A percentile compares a stretch with the other conserved stretches of the same genome.
Conservation (phyloP, 2,329 filamentous ascomycete genomes). For the Ophiocordyceps camponoti-leonardi region DNA sequence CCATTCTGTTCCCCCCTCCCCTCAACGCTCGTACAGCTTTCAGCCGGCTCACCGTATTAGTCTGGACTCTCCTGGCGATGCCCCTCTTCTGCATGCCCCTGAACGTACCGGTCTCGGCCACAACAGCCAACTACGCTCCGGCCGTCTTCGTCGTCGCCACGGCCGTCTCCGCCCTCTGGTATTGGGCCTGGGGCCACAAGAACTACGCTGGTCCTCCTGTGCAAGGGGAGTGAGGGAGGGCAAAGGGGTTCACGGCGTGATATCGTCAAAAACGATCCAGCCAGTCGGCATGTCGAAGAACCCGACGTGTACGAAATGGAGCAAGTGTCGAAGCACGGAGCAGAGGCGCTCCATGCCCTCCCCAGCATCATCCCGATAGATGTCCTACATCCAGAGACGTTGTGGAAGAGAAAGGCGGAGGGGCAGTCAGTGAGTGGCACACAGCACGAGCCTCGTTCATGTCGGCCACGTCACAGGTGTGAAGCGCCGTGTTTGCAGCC, state of each 20-base stretch:
- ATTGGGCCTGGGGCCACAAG: constrained; percentile 43
- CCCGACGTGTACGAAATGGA: no score
- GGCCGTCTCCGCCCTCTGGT: constrained; percentile 42
- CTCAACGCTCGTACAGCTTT: no score
- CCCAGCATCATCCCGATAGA: no score
- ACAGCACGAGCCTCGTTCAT: not conserved
- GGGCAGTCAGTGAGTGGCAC: no score
- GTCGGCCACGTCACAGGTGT: not conserved
- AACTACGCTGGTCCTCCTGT: constrained; percentile 42
- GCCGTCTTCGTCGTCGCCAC: constrained; percentile 49
- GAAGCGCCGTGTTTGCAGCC: no score
- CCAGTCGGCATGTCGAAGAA: no score
- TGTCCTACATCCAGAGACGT: no score
- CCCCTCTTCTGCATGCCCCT: constrained; percentile 64
- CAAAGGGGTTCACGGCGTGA: not conserved
- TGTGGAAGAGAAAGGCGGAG: no score
- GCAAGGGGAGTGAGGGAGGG: not conserved
- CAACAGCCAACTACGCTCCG: constrained; percentile 50
- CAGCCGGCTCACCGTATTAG: constrained; percentile 2
- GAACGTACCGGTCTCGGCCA: constrained; percentile 35
- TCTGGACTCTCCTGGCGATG: constrained; percentile 53
- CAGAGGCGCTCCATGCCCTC: no score
- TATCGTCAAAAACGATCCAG: not conserved
- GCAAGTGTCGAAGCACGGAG: no score
- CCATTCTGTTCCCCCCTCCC: no score